Evolutionary conservation across 2,329 filamentous ascomycete species (phyloP).

Genomic region (Pseudofabraea citricarpa): DNA sequence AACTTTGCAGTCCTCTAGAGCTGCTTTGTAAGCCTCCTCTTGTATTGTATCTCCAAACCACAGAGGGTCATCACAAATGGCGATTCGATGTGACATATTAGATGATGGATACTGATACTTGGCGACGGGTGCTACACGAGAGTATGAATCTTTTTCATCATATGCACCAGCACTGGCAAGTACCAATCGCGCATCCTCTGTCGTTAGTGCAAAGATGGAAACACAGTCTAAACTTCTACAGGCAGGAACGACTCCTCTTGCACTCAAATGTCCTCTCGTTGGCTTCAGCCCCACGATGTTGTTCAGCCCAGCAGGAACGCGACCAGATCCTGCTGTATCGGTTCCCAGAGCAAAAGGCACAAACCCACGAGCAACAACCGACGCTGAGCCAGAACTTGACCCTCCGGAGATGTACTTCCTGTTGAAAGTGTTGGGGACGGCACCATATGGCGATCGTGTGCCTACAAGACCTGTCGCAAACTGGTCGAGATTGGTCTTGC

Average conservation of each 20-base stretch:
- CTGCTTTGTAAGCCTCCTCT: conserved; percentile 37
- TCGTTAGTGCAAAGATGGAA: conserved; percentile 38
- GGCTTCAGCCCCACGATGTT: conserved; percentile 41
- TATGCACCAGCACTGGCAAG: conserved; percentile 40
- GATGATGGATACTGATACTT: conserved; percentile 23
- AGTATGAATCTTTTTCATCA: conserved; percentile 36
- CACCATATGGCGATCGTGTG: conserved; percentile 46
- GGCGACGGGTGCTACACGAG: conserved; percentile 26
- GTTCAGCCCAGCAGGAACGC: conserved; percentile 43
- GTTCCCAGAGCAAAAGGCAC: conserved; percentile 47
- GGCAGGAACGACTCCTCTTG: conserved; percentile 41
- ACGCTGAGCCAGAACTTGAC: conserved; percentile 44
- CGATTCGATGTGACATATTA: conserved; percentile 10
- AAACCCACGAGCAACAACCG: conserved; percentile 42
- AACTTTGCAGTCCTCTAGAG: conserved; percentile 31
- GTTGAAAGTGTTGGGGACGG: conserved; percentile 40
- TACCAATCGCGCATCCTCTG: conserved; percentile 39
- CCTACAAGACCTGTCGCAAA: conserved; percentile 51
- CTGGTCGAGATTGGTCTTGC: conserved; percentile 44
- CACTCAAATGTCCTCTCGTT: conserved; percentile 40
- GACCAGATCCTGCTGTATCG: conserved; percentile 45
- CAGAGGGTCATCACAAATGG: conserved; percentile 19
- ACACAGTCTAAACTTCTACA: conserved; percentile 48
- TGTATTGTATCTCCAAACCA: conserved; percentile 32
- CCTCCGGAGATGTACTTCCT: conserved; percentile 44